Percentiles rank a stretch among this genome's conserved stretches.
Evolutionary conservation across 1,284 basidiomycete genomes (phyloP).

Genomic region (Microbotryomycetes sp.): DNA sequence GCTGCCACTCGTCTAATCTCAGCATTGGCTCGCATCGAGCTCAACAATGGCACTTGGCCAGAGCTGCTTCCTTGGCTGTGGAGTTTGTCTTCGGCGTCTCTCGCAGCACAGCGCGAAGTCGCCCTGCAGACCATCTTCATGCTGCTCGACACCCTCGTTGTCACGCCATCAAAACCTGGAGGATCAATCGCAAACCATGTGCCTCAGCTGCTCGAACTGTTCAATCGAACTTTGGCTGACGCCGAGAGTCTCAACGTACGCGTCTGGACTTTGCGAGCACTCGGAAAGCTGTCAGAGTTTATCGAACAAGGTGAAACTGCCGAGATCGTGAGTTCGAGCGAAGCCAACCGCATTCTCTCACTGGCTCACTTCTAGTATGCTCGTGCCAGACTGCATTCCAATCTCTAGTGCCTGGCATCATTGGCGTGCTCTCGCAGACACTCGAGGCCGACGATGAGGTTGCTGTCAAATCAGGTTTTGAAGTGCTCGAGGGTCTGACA

Average conservation of each 20-base stretch:
- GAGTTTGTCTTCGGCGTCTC: slow-evolving; percentile 63
- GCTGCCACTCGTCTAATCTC: slow-evolving; percentile 87
- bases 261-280: slow-evolving; percentile 81
- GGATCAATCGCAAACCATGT: slow-evolving; percentile 69
- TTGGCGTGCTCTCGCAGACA: slow-evolving; percentile 79
- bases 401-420: slow-evolving; percentile 78
- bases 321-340: slow-evolving; percentile 61
- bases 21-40: slow-evolving; percentile 84
- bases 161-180: slow-evolving; percentile 43
- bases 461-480: slow-evolving; percentile 82
- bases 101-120: slow-evolving; percentile 59
- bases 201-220: slow-evolving; percentile 73
- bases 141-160: slow-evolving; percentile 85
- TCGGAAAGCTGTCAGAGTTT: slow-evolving; percentile 82
- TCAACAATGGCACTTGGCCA: slow-evolving; percentile 63
- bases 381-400: slow-evolving; percentile 72
- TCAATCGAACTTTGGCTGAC: slow-evolving; percentile 71
- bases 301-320: slow-evolving; percentile 81
- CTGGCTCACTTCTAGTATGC: not conserved
- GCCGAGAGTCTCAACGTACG: slow-evolving; percentile 77
- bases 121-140: slow-evolving; percentile 58
- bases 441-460: slow-evolving; percentile 76
- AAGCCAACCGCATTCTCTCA: too few species aligned
- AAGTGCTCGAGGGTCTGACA: slow-evolving; percentile 91
- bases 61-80: slow-evolving; percentile 83